Conservation (phyloP, 345 rosid genomes). For the Erodium maritimum region DNA sequence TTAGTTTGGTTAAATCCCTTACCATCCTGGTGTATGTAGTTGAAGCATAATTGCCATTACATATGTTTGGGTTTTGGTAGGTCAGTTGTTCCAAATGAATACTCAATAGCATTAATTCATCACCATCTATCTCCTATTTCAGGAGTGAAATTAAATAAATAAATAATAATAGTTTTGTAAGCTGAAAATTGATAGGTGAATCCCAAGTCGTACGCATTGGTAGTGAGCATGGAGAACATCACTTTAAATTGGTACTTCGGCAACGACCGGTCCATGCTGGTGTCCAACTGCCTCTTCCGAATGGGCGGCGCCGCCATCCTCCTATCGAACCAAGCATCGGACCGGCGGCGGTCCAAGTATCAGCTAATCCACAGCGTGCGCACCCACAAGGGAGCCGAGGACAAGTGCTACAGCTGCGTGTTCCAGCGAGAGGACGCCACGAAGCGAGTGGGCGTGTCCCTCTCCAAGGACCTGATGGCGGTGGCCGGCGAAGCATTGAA, state of each 20-base stretch:
- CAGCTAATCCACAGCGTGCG: conserved; percentile 8
- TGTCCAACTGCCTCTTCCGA: no score
- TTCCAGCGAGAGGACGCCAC: conserved; percentile 5
- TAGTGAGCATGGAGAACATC: conserved; percentile 8
- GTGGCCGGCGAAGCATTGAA: conserved; percentile 8
- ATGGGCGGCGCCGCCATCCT: not conserved
- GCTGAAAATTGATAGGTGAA: conserved; percentile 1
- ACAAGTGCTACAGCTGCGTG: conserved; percentile 1
- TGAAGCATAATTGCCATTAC: no score
- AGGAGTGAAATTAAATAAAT: no score
- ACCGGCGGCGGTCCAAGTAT: conserved; percentile 6
- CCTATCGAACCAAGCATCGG: conserved; percentile 4
- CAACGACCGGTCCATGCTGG: no score
- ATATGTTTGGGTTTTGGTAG: no score
- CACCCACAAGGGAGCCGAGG: conserved; percentile 4
- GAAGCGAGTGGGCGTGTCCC: not conserved
- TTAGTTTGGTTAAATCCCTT: no score
- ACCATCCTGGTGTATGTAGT: no score
- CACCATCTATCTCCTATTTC: no score
- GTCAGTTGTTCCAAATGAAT: no score
- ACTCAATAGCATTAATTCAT: no score
- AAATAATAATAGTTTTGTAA: no score
- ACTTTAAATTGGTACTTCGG: conserved; percentile 6
- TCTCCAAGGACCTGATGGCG: conserved; percentile 8
- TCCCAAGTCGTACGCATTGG: conserved; percentile 5